phyloP scores from a whole-genome alignment of 306 rosid genomes.

The Arachis stenosperma region DNA sequence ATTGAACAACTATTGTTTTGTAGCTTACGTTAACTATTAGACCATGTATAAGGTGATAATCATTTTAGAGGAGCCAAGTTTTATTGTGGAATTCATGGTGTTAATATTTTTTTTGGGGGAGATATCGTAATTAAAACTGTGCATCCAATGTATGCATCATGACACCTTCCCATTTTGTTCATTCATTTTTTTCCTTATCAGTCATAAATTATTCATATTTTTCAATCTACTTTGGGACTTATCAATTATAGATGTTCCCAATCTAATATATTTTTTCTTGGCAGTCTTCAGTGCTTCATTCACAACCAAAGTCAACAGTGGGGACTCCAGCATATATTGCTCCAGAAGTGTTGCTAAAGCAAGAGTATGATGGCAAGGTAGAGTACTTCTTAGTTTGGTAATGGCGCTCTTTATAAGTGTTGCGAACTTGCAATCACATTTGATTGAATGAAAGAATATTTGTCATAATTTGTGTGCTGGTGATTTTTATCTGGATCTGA shows the following conservation, averaged over 20 bases:
- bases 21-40: too few relatives aligned
- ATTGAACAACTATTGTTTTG: constrained; percentile 4
- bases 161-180: background rate
- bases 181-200: too few relatives aligned
- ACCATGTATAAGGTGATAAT: background rate
- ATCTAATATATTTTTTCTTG: constrained; percentile 32
- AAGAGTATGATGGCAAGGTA: constrained; percentile 97
- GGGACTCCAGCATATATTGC: constrained; percentile 99
- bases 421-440: constrained; percentile 4
- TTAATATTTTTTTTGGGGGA: constrained; percentile 3
- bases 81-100: constrained; percentile 1
- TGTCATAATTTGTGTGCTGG: background rate
- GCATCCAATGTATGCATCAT: background rate
- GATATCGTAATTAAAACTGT: constrained; percentile 4
- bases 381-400: constrained; percentile 17
- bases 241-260: background rate
- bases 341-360: constrained; percentile 86
- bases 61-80: background rate
- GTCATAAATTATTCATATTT: background rate
- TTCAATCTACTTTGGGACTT: constrained; percentile 35
- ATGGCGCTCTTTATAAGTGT: constrained; percentile 16
- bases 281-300: constrained; percentile 94
- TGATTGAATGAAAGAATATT: constrained; percentile 20
- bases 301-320: constrained; percentile 95
- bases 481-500: constrained; percentile 27